A percentile compares a stretch with the other conserved stretches of the same genome.
Conservation (phyloP, 176 grass and related monocot species). For the Juncus effusus region DNA sequence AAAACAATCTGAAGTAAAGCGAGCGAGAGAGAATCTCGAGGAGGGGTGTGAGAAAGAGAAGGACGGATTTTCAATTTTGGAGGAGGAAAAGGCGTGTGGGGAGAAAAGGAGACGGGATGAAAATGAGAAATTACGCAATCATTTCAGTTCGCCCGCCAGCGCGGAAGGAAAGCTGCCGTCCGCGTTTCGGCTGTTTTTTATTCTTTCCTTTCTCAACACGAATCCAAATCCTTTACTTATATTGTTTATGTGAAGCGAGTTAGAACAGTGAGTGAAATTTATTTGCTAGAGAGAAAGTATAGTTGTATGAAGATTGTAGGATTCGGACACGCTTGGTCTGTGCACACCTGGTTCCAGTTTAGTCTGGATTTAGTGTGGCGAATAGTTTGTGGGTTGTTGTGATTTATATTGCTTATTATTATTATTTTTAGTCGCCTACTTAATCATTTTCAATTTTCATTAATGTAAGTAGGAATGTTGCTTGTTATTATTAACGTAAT, state of each 20-base stretch:
- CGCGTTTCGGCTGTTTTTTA: conserved; percentile 15
- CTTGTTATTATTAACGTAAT: no score
- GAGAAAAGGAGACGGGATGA: background rate
- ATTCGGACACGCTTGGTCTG: no score
- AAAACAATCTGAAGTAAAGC: background rate
- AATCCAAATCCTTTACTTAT: background rate
- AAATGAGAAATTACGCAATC: background rate
- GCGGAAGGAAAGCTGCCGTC: conserved; percentile 3
- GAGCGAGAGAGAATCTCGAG: background rate
- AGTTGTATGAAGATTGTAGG: background rate
- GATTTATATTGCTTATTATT: no score
- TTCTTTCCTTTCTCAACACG: background rate
- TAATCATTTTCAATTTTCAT: no score
- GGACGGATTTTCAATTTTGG: background rate
- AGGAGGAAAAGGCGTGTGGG: background rate
- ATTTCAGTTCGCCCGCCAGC: conserved; percentile 14
- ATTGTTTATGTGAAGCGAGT: background rate
- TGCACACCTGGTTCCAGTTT: no score
- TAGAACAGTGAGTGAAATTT: background rate
- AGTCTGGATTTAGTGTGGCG: no score
- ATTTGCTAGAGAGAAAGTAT: background rate
- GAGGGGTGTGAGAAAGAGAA: background rate
- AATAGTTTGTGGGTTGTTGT: no score
- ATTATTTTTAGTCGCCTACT: no score
- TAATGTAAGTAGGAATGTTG: no score